Evolutionary conservation across 108 stramenopile genomes (phyloP), one percentile per base, ranked within the genome.

Genomic region (Licmophora abbreviata): DNA sequence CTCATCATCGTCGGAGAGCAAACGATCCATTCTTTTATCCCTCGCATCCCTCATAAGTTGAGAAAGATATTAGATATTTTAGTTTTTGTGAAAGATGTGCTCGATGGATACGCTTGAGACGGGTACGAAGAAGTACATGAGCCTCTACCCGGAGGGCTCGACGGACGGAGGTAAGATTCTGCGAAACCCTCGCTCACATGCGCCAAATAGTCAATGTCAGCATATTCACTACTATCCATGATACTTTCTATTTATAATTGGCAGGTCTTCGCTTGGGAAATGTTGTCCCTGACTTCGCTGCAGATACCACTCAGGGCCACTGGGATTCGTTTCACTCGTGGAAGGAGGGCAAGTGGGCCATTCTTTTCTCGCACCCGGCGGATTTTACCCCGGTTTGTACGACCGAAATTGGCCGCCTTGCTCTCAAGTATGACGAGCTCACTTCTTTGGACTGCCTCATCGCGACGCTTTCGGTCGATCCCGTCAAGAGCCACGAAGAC

Each of bases 341-440:
- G 70, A 77, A 83, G 38, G 71, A 79, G 44, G 83, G 79, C 46
- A 78, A 76, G 38, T 88, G 86, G 89, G 79, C 74, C 45, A 66
- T 88, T 48, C 65, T 92, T 8, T 79, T 83, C 58, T 62, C 71
- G 29, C 86, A 88, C 47, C 90, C 86, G 6, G 82, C 82, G 25
- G 85, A 87, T 49, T 87, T 85, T 52, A 85, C 83, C 10, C 85
- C 90, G 11, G 84, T 92, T 26, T 90, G 88, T 59, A 93, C 92
- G 20, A 93, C 92, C 12, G 92, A 93, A 51, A 69, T 93, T 44
- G 89, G 88, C 7, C 62, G 71, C 27, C 56, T 80, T 4, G 83
- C 85, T 18, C 47, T 73, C 44, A 71, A 76, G 40, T 42, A 67
- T 30, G 76, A 76, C 18, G 74, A 83, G 43, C 71, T 89, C 20